A percentile compares a stretch with the other conserved stretches of the same genome.
phyloP scores from a whole-genome alignment of 1,139 yeast species.

The Taiozyma sp. region DNA sequence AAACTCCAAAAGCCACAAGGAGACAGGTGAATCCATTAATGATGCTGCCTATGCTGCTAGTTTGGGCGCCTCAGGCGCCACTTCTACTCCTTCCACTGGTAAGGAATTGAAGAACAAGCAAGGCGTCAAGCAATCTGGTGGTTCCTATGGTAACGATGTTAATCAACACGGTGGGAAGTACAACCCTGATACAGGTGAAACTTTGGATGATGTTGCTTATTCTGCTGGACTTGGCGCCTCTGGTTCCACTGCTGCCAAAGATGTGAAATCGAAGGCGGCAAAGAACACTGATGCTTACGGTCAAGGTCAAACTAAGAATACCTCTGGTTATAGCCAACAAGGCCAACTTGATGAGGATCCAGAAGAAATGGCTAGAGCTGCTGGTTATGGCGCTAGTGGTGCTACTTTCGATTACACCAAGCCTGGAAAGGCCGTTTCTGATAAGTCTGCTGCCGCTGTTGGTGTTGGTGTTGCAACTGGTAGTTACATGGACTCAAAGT shows the following conservation, averaged over 20 bases:
- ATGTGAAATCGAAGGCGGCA: neutral
- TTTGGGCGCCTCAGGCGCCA: slow-evolving; percentile 13
- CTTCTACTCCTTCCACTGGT: slow-evolving; percentile 2
- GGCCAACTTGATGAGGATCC: slow-evolving; percentile 4
- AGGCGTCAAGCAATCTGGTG: neutral
- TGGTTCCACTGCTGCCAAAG: slow-evolving; percentile 10
- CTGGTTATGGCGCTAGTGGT: slow-evolving; percentile 14
- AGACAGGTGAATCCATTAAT: slow-evolving; percentile 7
- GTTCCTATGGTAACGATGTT: neutral
- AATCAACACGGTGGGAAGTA: neutral
- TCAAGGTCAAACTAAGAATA: neutral
- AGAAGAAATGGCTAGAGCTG: slow-evolving; percentile 16
- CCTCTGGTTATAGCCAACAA: neutral
- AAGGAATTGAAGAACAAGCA: neutral
- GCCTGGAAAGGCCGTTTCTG: neutral
- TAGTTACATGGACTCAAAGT: slow-evolving; percentile 12
- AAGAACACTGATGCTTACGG: neutral
- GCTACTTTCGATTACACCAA: slow-evolving; percentile 8
- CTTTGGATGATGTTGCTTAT: slow-evolving; percentile 13
- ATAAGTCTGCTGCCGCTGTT: neutral
- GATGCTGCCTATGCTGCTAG: slow-evolving; percentile 16
- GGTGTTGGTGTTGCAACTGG: slow-evolving; percentile 3
- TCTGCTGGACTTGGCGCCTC: slow-evolving; percentile 14
- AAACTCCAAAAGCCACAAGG: neutral
- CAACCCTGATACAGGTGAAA: slow-evolving; percentile 3